Evolutionary conservation across 768 basidiomycete genomes (phyloP).

Genomic region (Mrakia frigida): DNA sequence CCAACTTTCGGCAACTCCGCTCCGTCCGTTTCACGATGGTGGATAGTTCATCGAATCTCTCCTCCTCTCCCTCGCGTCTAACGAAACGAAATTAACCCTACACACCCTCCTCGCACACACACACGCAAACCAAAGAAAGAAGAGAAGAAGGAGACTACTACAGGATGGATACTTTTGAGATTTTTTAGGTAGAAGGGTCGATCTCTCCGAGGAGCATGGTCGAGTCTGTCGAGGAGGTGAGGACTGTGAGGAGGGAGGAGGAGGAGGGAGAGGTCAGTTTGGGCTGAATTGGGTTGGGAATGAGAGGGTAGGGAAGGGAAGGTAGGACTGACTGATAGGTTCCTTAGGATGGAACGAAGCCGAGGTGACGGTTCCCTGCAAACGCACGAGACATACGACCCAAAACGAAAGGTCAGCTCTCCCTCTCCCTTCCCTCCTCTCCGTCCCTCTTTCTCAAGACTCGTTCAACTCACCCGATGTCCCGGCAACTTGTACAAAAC

Average conservation of each 20-base stretch:
- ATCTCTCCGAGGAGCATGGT: conserved; percentile 90
- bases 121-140: too few species aligned
- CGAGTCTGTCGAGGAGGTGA: conserved; percentile 87
- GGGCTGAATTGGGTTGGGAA: neutral
- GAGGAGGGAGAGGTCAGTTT: conserved; percentile 22
- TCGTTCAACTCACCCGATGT: conserved; percentile 48
- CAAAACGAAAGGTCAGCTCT: conserved; percentile 12
- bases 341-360: conserved; percentile 84
- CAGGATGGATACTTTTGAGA: neutral
- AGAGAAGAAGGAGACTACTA: neutral
- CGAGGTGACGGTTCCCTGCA: conserved; percentile 79
- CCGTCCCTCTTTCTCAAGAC: neutral
- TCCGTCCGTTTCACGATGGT: too few species aligned
- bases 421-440: too few species aligned
- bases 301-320: neutral
- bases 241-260: conserved; percentile 52
- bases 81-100: too few species aligned
- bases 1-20: too few species aligned
- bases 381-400: too few species aligned
- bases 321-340: conserved; percentile 68
- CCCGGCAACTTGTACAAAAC: conserved; percentile 53
- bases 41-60: too few species aligned
- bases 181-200: conserved; percentile 49
- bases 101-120: too few species aligned
- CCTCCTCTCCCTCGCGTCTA: too few species aligned